Base-by-base conservation (phyloP, 305 asterid species). In the Lippia alba region DNA sequence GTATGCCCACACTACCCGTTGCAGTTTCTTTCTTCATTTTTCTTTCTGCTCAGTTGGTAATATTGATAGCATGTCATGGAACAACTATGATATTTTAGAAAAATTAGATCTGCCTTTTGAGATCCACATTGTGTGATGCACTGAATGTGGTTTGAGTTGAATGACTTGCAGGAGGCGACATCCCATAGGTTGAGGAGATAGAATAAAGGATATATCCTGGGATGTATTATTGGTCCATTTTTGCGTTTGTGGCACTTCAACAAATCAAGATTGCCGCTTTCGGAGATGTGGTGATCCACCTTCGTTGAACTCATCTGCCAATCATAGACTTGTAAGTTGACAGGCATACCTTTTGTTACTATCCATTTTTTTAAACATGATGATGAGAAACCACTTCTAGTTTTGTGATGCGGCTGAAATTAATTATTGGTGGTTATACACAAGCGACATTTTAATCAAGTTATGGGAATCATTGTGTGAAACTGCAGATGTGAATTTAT, bases 161-260 rank as follows among this genome's bases (percentile, higher is more conserved):
- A 48, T 36, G 44, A 53, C 36, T 19, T 78, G 84, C 85, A 90
- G 95, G 91, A 86, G 93, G 72, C 85, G 95, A 53, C 93, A 88
- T 67, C 96, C 95, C 50, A 73, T 82, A 64, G 86, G 87, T 70
- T 82, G 81, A 86, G 58, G 77, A 63, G 79, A 61, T 72, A 66
- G 45, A 71, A 50, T n/a, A 49, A 59, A 70, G 71, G 82, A 74
- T 79, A 74, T 79, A 71, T 68, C 71, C 40, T 80, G 45, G 77
- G 79, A 54, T 39, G 83, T 64, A 68, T 8, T 36, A 36, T 69
- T 69, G 82, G 72, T 76, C 71, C 65, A 64, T 79, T 36, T 78
- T 72, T 74, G 71, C 76, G 56, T 76, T 72, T 69, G 70, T 30
- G 78, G 78, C 68, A 24, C 48, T 77, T 77, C 80, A 49, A 74